Percentiles rank a stretch among this genome's conserved stretches.
phyloP scores from a whole-genome alignment of 2,329 filamentous ascomycete genomes.

The Aspergillus intermedius region DNA sequence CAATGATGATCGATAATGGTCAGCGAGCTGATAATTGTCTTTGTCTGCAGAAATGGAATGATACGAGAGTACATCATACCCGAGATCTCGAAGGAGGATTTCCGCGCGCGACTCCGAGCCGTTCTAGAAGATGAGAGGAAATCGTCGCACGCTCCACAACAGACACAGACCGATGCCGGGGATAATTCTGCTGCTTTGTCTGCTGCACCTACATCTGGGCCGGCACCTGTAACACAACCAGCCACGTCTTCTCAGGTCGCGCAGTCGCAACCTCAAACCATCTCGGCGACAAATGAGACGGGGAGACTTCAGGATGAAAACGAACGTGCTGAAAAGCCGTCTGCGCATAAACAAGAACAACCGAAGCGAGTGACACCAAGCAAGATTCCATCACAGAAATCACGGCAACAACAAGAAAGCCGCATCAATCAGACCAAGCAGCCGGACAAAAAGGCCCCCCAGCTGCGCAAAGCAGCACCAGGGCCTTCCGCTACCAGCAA shows the following conservation, averaged over 20 bases:
- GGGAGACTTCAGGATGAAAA: constrained; percentile 17
- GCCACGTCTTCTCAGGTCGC: constrained; percentile 1
- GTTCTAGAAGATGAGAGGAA: constrained; percentile 29
- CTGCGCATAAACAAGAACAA: constrained; percentile 34
- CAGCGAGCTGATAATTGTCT: not conserved
- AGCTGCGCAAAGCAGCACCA: constrained; percentile 38
- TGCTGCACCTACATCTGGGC: constrained; percentile 1
- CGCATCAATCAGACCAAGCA: not conserved
- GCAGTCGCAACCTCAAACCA: not conserved
- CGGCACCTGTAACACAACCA: constrained; percentile 2
- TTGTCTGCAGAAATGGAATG: constrained; percentile 58
- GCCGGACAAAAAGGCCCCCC: constrained; percentile 54
- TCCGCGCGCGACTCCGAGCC: constrained; percentile 50
- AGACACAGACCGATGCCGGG: constrained; percentile 2
- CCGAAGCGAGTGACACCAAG: constrained; percentile 41
- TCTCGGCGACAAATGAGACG: constrained; percentile 7
- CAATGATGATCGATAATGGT: not conserved
- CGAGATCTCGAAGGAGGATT: constrained; percentile 60
- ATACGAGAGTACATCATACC: constrained; percentile 69
- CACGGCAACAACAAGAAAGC: constrained; percentile 61
- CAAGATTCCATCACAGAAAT: constrained; percentile 46
- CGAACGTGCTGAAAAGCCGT: constrained; percentile 15
- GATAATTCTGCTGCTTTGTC: not conserved
- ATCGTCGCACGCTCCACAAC: not conserved
- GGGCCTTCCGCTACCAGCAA: constrained; percentile 9